Evolutionary conservation across 2,329 filamentous ascomycete species (phyloP), one percentile per base, ranked within the genome.

Genomic region (Talaromyces amestolkiae): DNA sequence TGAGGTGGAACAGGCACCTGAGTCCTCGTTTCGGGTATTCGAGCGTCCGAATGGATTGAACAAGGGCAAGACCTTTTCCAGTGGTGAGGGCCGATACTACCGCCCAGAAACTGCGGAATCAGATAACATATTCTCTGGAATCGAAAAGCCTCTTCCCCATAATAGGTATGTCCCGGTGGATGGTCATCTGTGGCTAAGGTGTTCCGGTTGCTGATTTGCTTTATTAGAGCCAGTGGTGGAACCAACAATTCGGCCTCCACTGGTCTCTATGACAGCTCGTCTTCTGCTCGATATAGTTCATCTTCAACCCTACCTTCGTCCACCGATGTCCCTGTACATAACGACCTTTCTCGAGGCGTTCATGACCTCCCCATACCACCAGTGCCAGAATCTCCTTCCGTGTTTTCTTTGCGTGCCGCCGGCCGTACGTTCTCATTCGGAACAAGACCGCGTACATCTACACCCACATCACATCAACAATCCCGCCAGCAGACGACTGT

Each of bases 241-340:
- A 83, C 81, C 51, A 76, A 81, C 56, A 78, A 79, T 64, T 84
- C 82, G 27, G 76, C 75, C 60, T 82, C 80, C 24, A 82, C 78
- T 61, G 77, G 72, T 65, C 77, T 78, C 68, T 76, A 81, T 68
- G 80, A 81, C 67, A 79, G 77, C 68, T 80, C 79, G 49, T 78
- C 80, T 37, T 85, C 84, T 47, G 81, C 81, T 51, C 82, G 83
- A 54, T 79, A 82, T 68, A 86, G 83, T 73, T 85, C 82, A 35
- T 83, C 84, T 7, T 85, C 84, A 8, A 85, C 84, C 8, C 76
- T 84, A 45, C 84, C 84, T 43, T 85, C 83, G 22, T 85, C 83
- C n/a, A 77, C 83, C 13, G 84, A 86, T 68, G 71, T 77, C 8
- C 75, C 74, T 11, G 71, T 77, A 53, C 77, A 80, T 77, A 72